A percentile compares a stretch with the other conserved stretches of the same genome.
Evolutionary conservation across 1,284 basidiomycete species (phyloP).

Genomic region (Cryptococcus wingfieldii): DNA sequence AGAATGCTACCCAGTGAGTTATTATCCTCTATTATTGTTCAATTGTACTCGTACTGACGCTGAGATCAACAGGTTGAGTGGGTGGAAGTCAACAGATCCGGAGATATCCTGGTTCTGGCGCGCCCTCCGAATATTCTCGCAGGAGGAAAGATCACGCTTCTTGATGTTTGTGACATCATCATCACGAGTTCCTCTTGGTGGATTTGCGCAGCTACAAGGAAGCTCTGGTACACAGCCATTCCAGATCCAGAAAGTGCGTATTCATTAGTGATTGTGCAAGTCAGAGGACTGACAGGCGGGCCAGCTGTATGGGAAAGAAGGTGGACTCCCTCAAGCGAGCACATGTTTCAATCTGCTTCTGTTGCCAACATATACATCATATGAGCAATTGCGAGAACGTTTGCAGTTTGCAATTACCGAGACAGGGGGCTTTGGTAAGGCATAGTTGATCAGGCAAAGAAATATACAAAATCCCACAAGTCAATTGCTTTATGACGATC

Average conservation of each 20-base stretch:
- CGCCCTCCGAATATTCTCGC: conserved; percentile 93
- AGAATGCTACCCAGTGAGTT: conserved; percentile 60
- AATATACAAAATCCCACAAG: not conserved
- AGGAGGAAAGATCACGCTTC: conserved; percentile 92
- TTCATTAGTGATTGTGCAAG: not conserved
- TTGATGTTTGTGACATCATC: conserved; percentile 93
- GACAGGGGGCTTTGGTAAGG: conserved; percentile 82
- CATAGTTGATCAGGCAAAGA: conserved; percentile 13
- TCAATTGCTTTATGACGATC: not conserved
- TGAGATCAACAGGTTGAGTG: conserved; percentile 33
- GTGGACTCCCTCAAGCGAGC: conserved; percentile 46
- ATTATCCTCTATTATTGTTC: no score
- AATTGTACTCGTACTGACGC: no score
- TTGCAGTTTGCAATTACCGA: conserved; percentile 86
- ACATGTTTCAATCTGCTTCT: conserved; percentile 58
- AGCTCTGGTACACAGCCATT: conserved; percentile 93
- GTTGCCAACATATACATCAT: conserved; percentile 83
- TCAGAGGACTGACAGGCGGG: conserved; percentile 3
- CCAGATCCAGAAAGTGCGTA: conserved; percentile 76
- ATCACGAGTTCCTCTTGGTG: conserved; percentile 87
- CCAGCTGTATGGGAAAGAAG: conserved; percentile 55
- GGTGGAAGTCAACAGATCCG: conserved; percentile 62
- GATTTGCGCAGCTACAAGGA: conserved; percentile 88
- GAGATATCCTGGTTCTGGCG: conserved; percentile 99
- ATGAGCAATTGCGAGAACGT: conserved; percentile 87